A percentile compares a stretch with the other conserved stretches of the same genome.
Evolutionary conservation across 441 rosid genomes (phyloP).

Genomic region (Monsonia emarginata): DNA sequence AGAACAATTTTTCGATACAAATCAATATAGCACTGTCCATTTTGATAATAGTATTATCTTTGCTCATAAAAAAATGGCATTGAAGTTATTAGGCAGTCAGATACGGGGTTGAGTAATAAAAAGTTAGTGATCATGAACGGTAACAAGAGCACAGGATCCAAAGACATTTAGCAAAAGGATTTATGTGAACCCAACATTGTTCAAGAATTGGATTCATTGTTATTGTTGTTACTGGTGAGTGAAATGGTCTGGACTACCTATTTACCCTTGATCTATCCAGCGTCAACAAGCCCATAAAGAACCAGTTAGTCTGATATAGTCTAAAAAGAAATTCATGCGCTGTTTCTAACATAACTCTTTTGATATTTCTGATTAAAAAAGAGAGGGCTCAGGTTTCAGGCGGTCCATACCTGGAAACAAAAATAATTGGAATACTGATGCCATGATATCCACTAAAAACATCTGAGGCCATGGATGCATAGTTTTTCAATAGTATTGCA

Average conservation of each 20-base stretch:
- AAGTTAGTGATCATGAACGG: no score
- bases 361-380: not conserved
- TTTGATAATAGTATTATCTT: no score
- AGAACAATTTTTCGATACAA: not conserved
- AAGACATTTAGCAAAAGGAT: no score
- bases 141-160: no score
- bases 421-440: conserved; percentile 62
- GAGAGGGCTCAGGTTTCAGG: not conserved
- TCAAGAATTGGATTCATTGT: no score
- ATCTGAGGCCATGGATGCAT: conserved; percentile 68
- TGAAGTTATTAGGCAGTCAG: not conserved
- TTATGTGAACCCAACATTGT: no score
- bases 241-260: no score
- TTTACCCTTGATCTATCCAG: not conserved
- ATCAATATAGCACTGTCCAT: no score
- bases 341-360: not conserved
- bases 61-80: no score
- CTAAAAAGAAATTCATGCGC: not conserved
- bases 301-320: not conserved
- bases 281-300: not conserved
- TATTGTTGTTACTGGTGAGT: no score
- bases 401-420: conserved; percentile 64
- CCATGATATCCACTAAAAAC: conserved; percentile 61
- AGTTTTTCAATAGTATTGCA: conserved; percentile 74
- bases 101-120: not conserved